phyloP scores from a whole-genome alignment of 768 basidiomycete species.

The Brasilioporus rufonigricans region DNA sequence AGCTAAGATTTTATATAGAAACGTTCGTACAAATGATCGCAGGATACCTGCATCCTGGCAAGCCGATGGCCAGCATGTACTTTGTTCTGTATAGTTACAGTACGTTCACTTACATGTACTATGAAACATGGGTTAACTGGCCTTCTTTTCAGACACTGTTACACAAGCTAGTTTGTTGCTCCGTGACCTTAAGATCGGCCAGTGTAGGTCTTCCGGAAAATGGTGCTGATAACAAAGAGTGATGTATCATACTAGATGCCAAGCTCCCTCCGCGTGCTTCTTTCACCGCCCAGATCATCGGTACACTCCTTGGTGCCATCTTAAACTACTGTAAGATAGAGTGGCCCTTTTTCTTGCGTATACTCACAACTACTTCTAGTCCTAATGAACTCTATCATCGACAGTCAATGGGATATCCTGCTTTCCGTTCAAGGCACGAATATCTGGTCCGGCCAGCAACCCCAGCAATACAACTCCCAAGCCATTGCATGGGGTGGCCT shows the following conservation, averaged over 20 bases:
- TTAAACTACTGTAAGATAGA: conserved; percentile 41
- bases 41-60: conserved; percentile 35
- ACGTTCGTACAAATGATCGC: conserved; percentile 36
- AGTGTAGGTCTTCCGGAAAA: conserved; percentile 12
- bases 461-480: conserved; percentile 30
- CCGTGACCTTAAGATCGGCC: conserved; percentile 51
- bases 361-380: conserved; percentile 36
- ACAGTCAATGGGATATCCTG: conserved; percentile 47
- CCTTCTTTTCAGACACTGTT: conserved; percentile 41
- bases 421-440: conserved; percentile 53
- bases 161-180: conserved; percentile 50
- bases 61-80: conserved; percentile 44
- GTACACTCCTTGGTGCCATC: conserved; percentile 52
- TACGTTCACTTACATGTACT: conserved; percentile 16
- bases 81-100: conserved; percentile 47
- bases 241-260: conserved; percentile 22
- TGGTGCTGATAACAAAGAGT: conserved; percentile 36
- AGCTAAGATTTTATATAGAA: conserved; percentile 12
- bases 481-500: conserved; percentile 42
- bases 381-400: conserved; percentile 59
- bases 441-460: conserved; percentile 33
- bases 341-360: not conserved
- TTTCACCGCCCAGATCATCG: conserved; percentile 56
- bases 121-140: conserved; percentile 39
- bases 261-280: conserved; percentile 66